These are phyloP conservation scores for Geranium brycei DNA, from an alignment of 345 rosid species.

Conservation along the genomic window DNA sequence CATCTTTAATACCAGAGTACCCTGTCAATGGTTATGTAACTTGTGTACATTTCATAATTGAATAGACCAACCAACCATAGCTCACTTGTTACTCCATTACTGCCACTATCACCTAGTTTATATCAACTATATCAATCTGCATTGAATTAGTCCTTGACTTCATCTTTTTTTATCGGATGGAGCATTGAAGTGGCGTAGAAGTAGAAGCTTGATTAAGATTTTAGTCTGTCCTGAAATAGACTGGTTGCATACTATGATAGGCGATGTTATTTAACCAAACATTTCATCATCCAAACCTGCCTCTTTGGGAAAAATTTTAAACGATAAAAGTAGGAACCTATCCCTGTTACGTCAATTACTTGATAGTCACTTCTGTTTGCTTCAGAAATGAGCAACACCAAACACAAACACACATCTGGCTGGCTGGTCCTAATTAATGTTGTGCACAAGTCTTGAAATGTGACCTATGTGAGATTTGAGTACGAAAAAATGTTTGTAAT, in stretches of 20 bases:
- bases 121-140: constrained; percentile 5
- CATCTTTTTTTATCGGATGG: not conserved
- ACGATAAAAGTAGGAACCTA: constrained; percentile 20
- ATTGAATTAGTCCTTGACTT: constrained; percentile 10
- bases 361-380: constrained; percentile 22
- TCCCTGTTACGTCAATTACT: constrained; percentile 14
- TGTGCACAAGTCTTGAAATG: too few relatives aligned
- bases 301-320: not conserved
- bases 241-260: too few relatives aligned
- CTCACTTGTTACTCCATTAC: constrained; percentile 4
- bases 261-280: too few relatives aligned
- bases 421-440: too few relatives aligned
- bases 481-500: too few relatives aligned
- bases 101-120: constrained; percentile 2
- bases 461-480: too few relatives aligned
- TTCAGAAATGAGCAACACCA: constrained; percentile 17
- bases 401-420: not conserved
- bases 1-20: constrained; percentile 8
- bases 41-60: not conserved
- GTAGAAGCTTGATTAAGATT: not conserved
- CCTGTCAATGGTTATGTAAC: constrained; percentile 2
- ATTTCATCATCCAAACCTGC: not conserved
- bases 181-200: not conserved
- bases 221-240: not conserved
- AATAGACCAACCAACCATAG: constrained; percentile 18